These are phyloP conservation scores for Lentinus brumalis DNA, from an alignment of 768 basidiomycete genomes.

Conservation along the genomic window DNA sequence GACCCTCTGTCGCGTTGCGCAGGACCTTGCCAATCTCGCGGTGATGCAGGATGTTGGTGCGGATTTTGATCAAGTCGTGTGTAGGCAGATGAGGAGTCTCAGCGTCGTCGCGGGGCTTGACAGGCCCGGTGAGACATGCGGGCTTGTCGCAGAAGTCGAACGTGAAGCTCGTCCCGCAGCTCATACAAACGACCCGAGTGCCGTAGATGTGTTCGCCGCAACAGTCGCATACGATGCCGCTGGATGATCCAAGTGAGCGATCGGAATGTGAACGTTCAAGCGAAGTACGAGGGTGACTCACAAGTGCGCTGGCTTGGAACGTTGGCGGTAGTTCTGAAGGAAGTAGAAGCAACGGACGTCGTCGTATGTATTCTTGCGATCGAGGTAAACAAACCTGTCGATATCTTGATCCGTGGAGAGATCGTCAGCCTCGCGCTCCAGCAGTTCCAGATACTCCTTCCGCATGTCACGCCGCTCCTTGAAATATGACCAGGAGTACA, in stretches of 20 bases:
- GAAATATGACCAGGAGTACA: slow-evolving; percentile 37
- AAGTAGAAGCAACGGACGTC: slow-evolving; percentile 9
- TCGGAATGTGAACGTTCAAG: neutral
- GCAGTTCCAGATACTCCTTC: slow-evolving; percentile 32
- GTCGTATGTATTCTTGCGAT: slow-evolving; percentile 5
- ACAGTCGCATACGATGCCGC: slow-evolving; percentile 17
- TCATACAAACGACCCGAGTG: slow-evolving; percentile 15
- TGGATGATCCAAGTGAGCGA: neutral
- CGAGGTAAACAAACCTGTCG: slow-evolving; percentile 5
- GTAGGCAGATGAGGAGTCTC: slow-evolving; percentile 9
- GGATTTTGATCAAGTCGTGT: slow-evolving; percentile 25
- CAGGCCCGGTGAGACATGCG: slow-evolving; percentile 4
- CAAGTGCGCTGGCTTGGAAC: neutral
- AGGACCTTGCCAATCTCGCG: slow-evolving; percentile 17
- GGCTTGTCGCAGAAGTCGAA: slow-evolving; percentile 27
- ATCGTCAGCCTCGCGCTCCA: slow-evolving; percentile 23
- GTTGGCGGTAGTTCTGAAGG: slow-evolving; percentile 4
- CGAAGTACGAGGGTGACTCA: neutral
- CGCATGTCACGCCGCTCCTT: slow-evolving; percentile 31
- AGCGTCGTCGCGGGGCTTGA: slow-evolving; percentile 1
- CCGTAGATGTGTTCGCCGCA: slow-evolving; percentile 18
- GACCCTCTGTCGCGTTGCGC: neutral
- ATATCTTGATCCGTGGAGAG: neutral
- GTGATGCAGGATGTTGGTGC: slow-evolving; percentile 14
- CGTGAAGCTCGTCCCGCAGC: slow-evolving; percentile 13